Conservation (phyloP, 805 yeast species). For the Yarrowia divulgata region DNA sequence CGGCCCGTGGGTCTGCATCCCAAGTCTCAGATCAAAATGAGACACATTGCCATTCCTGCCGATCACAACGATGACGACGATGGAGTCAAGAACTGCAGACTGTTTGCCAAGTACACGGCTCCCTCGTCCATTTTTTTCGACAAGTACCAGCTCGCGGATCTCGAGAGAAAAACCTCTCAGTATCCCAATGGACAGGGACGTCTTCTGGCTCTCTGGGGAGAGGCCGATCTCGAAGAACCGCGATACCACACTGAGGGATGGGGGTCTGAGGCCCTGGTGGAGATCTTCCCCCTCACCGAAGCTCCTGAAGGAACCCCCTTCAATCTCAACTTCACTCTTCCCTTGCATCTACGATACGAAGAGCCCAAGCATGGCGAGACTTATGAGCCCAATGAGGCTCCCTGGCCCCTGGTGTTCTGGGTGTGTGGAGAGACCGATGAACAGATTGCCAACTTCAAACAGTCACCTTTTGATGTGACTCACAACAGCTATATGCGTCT, state of each 20-base stretch:
- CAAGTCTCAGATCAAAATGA: conserved; percentile 15
- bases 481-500: conserved; percentile 10
- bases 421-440: conserved; percentile 57
- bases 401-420: conserved; percentile 58
- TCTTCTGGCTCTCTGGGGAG: conserved; percentile 59
- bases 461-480: conserved; percentile 40
- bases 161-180: conserved; percentile 45
- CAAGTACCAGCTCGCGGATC: conserved; percentile 57
- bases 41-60: conserved; percentile 14
- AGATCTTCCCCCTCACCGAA: conserved; percentile 46
- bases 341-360: conserved; percentile 62
- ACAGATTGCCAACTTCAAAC: conserved; percentile 24
- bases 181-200: conserved; percentile 45
- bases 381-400: conserved; percentile 45
- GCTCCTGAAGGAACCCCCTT: conserved; percentile 15
- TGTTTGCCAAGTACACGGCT: conserved; percentile 55
- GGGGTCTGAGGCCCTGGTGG: conserved; percentile 59
- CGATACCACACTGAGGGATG: conserved; percentile 55
- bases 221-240: conserved; percentile 65
- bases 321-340: conserved; percentile 50
- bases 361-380: conserved; percentile 50
- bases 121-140: conserved; percentile 62
- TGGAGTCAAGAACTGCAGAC: conserved; percentile 51
- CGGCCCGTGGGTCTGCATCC: conserved; percentile 38
- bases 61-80: conserved; percentile 13